These are phyloP conservation scores for Yarrowia yakushimensis DNA, from an alignment of 805 yeast genomes.

Conservation along the genomic window DNA sequence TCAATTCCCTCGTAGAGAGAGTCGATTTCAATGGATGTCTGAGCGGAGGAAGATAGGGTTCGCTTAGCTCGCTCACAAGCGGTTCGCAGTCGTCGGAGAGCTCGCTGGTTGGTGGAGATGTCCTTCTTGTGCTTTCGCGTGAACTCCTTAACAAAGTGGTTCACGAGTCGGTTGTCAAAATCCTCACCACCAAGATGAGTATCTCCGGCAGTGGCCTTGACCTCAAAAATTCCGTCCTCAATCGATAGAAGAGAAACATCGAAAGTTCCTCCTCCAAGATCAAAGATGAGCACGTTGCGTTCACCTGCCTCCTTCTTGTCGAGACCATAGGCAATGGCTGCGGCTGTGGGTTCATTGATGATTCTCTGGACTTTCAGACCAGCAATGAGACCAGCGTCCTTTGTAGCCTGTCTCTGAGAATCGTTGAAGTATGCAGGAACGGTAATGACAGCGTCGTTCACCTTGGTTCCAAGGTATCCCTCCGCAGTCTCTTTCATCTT, in stretches of 20 bases:
- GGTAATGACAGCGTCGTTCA: slow-evolving; percentile 2
- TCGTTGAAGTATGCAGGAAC: neutral
- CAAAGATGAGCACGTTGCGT: neutral
- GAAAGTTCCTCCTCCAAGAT: neutral
- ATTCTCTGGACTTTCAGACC: neutral
- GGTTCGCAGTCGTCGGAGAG: slow-evolving; percentile 5
- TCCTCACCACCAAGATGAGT: slow-evolving; percentile 2
- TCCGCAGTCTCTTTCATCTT: slow-evolving; percentile 1
- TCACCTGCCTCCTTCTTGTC: neutral
- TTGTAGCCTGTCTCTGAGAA: slow-evolving; percentile 1
- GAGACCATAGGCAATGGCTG: neutral
- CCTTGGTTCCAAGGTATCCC: slow-evolving; percentile 2
- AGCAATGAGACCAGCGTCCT: neutral
- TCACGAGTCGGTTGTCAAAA: slow-evolving; percentile 7
- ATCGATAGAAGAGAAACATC: neutral
- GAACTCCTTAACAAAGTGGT: slow-evolving; percentile 8
- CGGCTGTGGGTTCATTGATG: neutral
- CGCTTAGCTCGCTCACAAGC: slow-evolving; percentile 6
- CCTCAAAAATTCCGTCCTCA: neutral
- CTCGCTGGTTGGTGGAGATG: slow-evolving; percentile 2
- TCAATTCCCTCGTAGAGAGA: neutral
- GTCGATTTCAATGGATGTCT: neutral
- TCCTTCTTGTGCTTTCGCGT: slow-evolving; percentile 6
- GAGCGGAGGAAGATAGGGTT: neutral
- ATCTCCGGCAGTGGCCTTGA: neutral